Base-by-base conservation (phyloP, 441 rosid genomes). In the Brassica hybrid region DNA sequence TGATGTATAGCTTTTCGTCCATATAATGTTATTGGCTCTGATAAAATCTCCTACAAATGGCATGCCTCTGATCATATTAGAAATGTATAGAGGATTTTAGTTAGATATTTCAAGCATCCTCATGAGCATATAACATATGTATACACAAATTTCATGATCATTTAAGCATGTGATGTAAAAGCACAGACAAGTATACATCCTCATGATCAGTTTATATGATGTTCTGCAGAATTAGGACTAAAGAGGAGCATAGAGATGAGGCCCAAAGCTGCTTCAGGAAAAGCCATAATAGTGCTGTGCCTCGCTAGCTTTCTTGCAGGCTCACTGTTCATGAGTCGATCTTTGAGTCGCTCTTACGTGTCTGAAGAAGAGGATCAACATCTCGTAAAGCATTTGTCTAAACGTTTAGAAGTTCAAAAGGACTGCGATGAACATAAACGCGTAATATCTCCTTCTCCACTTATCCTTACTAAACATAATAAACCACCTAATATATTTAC, bases 271-370 rank as follows among this genome's bases (percentile, higher is more conserved):
- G 76, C 83, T 75, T 86, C 96, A 0, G 93, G 88, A 36, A 93
- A 88, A 83, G 82, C 85, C 14, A 83, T 90, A 64, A 73, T 87
- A 25, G 85, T 83, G 10, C 76, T 89, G 9, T 93, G 97, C 72
- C 77, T 89, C 4, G 90, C 88, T 1, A 83, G 94, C 85, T 93
- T 93, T 79, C 85, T 91, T 34, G 91, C 88, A 2, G 97, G 98
- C 9, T 88, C 94, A 5, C 78, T 93, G 27, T 86, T 93, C 79
- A 80, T 85, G 82, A 83, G 83, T 38, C 77, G 80, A 64, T 84
- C 82, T 6, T 87, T 89, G 90, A 82, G 73, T 62, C 84, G 52
- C 2, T 71, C 82, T 16, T 54, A 84, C 65, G 48, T 83, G 38
- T 13, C 69, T 50, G 61, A 78, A 19, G 76, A 67, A 34, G 82